phyloP scores from a whole-genome alignment of 208 protist species.

The Wallacemonas sp. region DNA sequence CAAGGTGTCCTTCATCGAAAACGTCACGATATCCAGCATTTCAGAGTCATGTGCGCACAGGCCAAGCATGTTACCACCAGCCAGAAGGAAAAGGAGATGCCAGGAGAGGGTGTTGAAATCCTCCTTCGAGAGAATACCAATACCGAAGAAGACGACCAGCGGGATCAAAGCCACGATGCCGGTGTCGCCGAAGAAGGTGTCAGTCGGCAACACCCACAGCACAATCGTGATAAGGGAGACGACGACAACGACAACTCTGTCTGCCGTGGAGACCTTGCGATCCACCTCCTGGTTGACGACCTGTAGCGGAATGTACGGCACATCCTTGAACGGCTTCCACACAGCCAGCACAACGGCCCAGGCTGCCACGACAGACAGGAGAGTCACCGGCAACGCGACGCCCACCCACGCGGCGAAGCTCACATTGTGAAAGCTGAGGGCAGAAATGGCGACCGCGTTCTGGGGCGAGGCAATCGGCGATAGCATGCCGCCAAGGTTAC shows the following conservation, averaged over 20 bases:
- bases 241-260: conserved; percentile 64
- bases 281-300: conserved; percentile 65
- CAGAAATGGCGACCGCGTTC: conserved; percentile 91
- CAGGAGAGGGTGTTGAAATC: conserved; percentile 93
- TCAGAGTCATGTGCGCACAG: conserved; percentile 83
- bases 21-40: conserved; percentile 84
- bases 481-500: conserved; percentile 95
- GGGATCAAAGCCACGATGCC: conserved; percentile 92
- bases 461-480: conserved; percentile 94
- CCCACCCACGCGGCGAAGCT: conserved; percentile 85
- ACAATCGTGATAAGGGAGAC: conserved; percentile 79
- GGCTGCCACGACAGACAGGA: conserved; percentile 54
- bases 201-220: conserved; percentile 83
- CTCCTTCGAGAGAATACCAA: conserved; percentile 88
- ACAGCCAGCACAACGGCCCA: conserved; percentile 85
- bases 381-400: conserved; percentile 80
- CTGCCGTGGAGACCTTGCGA: conserved; percentile 44
- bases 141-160: conserved; percentile 92
- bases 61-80: conserved; percentile 93
- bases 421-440: conserved; percentile 76
- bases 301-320: conserved; percentile 85
- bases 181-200: conserved; percentile 88
- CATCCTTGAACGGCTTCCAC: conserved; percentile 86
- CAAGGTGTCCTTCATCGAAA: conserved; percentile 64
- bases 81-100: conserved; percentile 93